Evolutionary conservation across 805 yeast genomes (phyloP), one percentile per base, ranked within the genome.

Genomic region (Kazachstania bromeliacearum): DNA sequence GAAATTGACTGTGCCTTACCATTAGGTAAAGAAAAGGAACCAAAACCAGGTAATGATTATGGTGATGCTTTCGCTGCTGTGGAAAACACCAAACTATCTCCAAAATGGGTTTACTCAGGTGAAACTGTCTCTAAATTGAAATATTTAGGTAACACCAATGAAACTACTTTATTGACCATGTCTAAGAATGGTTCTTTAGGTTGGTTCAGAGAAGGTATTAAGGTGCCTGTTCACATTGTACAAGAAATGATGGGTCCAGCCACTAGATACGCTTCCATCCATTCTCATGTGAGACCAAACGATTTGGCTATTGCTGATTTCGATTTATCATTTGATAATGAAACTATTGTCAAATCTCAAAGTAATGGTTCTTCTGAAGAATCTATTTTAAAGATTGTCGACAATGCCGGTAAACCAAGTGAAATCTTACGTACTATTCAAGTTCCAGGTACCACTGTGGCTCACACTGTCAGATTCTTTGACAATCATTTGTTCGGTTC

Each of bases 11-110:
- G 51, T 36, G 45, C 35, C 19, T 38, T 57, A 35, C 62, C 62
- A 21, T 31, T 53, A 15, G 51, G 53, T 2, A 37, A 40, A n/a
- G 28, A 40, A 13, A 18, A 7, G 21, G 10, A 17, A 8, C 56
- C 42, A 7, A 40, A 39, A 13, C 51, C 59, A 21, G 70, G 66
- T 29, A 87, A 85, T 3, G 89, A 81, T 49, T 65, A 67, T 33
- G 94, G 80, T 28, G 89, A 79, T 40, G 85, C 79, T 2, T 68
- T 80, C 30, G 78, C 72, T 19, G 85, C 75, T 40, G 41, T 44
- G 13, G 50, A 49, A 29, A 35, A 40, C 5, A 39, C 34, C 8
- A 39, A 43, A 12, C 36, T 47, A 19, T 31, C 39, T 7, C 43
- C 47, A n/a, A 49, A 47, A 33, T 56, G 59, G 59, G 39, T 44